A percentile compares a stretch with the other conserved stretches of the same genome.
Conservation (phyloP, 768 basidiomycete genomes). For the Hericium rajendrae region DNA sequence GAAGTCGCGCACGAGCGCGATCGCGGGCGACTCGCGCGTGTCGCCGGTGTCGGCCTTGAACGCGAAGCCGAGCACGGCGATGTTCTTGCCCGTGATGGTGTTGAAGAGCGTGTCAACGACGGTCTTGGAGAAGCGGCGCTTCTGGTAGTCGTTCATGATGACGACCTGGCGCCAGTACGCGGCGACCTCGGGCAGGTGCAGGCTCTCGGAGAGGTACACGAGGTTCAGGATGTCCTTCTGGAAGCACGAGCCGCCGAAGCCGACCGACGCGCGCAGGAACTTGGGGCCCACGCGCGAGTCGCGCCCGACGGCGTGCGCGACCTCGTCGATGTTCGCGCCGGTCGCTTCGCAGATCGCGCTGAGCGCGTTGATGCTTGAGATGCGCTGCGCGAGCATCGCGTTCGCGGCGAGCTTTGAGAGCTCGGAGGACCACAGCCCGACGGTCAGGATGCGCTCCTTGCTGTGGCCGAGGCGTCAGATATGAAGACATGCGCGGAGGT, state of each 20-base stretch:
- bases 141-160: slow-evolving; percentile 98
- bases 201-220: slow-evolving; percentile 90
- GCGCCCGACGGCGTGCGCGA: slow-evolving; percentile 86
- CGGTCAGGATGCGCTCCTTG: slow-evolving; percentile 73
- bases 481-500: neutral
- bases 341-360: slow-evolving; percentile 99
- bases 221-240: slow-evolving; percentile 99
- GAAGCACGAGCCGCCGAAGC: slow-evolving; percentile 98
- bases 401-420: slow-evolving; percentile 98
- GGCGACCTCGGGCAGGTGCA: slow-evolving; percentile 94
- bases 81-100: slow-evolving; percentile 93
- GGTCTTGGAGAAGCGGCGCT: slow-evolving; percentile 87
- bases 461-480: slow-evolving; percentile 26
- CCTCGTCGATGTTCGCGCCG: slow-evolving; percentile 97
- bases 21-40: slow-evolving; percentile 94
- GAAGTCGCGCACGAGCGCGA: slow-evolving; percentile 92
- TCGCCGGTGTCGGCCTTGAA: slow-evolving; percentile 99
- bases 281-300: slow-evolving; percentile 90
- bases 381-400: slow-evolving; percentile 98
- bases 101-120: slow-evolving; percentile 98
- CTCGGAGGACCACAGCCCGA: slow-evolving; percentile 98
- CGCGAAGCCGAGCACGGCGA: slow-evolving; percentile 95
- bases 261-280: slow-evolving; percentile 92
- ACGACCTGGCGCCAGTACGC: slow-evolving; percentile 97
- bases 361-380: slow-evolving; percentile 95